phyloP scores from a whole-genome alignment of 73 alveolate genomes.

The Paramecium sonneborni region DNA sequence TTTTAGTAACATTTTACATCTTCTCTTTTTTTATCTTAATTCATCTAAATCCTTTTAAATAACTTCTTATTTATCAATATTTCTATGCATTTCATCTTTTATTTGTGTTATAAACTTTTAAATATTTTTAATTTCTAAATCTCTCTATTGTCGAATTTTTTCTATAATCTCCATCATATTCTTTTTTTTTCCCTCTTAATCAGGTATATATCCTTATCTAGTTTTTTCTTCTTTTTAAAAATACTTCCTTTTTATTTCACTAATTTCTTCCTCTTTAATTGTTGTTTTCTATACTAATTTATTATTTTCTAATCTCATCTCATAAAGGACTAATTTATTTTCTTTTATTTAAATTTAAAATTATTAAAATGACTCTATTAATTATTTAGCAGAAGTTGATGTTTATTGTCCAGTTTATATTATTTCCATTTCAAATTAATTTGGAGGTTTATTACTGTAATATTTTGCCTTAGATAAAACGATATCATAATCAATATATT shows the following conservation, averaged over 20 bases:
- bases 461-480: conserved; percentile 36
- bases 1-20: conserved; percentile 48
- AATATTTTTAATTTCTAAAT: not conserved
- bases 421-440: not conserved
- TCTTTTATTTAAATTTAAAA: conserved; percentile 2
- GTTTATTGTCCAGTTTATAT: not conserved
- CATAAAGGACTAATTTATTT: not conserved
- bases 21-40: conserved; percentile 39
- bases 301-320: conserved; percentile 48
- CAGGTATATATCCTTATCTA: conserved; percentile 44
- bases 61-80: not conserved
- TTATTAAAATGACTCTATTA: conserved; percentile 12
- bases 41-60: conserved; percentile 36
- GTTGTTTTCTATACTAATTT: not conserved
- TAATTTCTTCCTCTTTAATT: conserved; percentile 18
- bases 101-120: not conserved
- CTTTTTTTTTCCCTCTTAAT: not conserved
- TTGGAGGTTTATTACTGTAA: conserved; percentile 31
- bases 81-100: not conserved
- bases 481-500: conserved; percentile 49
- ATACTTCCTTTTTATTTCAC: conserved; percentile 39
- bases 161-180: conserved; percentile 39
- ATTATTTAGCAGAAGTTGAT: not conserved
- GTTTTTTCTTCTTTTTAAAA: conserved; percentile 23
- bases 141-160: conserved; percentile 24